A percentile compares a stretch with the other conserved stretches of the same genome.
These are phyloP conservation scores for Lipomyces chichibuensis DNA, from an alignment of 805 yeast species.

Conservation along the genomic window DNA sequence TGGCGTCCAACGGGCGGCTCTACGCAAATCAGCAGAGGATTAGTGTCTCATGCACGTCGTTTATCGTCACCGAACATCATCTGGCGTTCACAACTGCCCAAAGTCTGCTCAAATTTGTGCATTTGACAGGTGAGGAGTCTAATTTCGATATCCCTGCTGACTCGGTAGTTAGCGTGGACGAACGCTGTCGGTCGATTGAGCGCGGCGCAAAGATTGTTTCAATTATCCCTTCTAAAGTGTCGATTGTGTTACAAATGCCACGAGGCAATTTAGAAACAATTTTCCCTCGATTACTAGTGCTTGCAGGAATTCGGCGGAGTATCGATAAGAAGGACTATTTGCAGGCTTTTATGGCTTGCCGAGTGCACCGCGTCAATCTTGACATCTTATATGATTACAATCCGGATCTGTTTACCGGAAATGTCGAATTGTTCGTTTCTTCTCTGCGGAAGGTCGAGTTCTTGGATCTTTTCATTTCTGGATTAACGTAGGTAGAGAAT, in stretches of 20 bases:
- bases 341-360: conserved; percentile 80
- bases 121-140: conserved; percentile 48
- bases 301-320: conserved; percentile 74
- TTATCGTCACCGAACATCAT: conserved; percentile 70
- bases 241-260: conserved; percentile 88
- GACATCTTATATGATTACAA: conserved; percentile 88
- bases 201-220: conserved; percentile 86
- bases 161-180: conserved; percentile 55
- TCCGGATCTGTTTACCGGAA: conserved; percentile 66
- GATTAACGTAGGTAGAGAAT: conserved; percentile 48
- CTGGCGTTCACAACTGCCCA: conserved; percentile 86
- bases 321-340: conserved; percentile 62
- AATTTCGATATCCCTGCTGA: conserved; percentile 44
- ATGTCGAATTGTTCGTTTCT: conserved; percentile 66
- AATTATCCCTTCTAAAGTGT: conserved; percentile 76
- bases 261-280: conserved; percentile 96
- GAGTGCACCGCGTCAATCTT: conserved; percentile 88
- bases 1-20: conserved; percentile 74
- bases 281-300: conserved; percentile 87
- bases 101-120: conserved; percentile 78
- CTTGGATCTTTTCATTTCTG: conserved; percentile 83
- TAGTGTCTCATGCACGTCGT: conserved; percentile 78
- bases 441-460: conserved; percentile 75
- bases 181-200: conserved; percentile 85
- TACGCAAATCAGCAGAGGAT: conserved; percentile 63